Base-by-base conservation (phyloP, 306 rosid genomes). In the Cyamopsis tetragonoloba region DNA sequence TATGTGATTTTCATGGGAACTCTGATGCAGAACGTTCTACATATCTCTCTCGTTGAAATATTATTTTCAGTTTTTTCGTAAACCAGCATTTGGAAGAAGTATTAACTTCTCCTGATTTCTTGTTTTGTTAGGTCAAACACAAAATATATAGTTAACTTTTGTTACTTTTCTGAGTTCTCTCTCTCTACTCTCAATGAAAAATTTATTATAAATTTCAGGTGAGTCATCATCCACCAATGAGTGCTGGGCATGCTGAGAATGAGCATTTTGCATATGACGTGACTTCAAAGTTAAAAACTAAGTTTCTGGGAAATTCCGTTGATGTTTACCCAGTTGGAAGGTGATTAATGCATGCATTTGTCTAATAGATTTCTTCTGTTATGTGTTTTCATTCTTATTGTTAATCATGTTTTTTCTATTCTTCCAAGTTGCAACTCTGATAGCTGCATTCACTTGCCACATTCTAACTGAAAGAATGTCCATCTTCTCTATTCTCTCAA, bases 271-370 rank as follows among this genome's bases (percentile, higher is more conserved):
- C 86, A 47, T 92, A 92, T 70, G 95, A 89, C 26, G 87, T 89
- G 74, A 89, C 98, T 12, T 92, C 98, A 44, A 92, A 92, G 87
- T 79, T 92, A 71, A 89, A 89, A 60, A 92, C 98, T 60, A 92
- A 89, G 79, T 92, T 87, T 68, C 74, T 89, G 83, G 98, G 98
- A 64, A 92, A 92, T 80, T 87, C 95, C 7, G 46, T 84, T 60
- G 95, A 92, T 74, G 83, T 92, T 48, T 92, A 92, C 79, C 98
- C 96, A 12, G 91, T 92, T 50, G 98, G 98, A 85, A 92, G 96
- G 95, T 92, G 74, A 80, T 50, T 24, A 37, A 19, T 28, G 22
- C n/a, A 54, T 62, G 26, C 69, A 62, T 50, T 49, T 68, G 49
- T 37, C 43, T 17, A 54, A 9, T 31, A 23, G 38, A 62, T 56